Percentiles rank a stretch among this genome's conserved stretches.
Evolutionary conservation across 768 basidiomycete genomes (phyloP).

Genomic region (Lactarius tabidus): DNA sequence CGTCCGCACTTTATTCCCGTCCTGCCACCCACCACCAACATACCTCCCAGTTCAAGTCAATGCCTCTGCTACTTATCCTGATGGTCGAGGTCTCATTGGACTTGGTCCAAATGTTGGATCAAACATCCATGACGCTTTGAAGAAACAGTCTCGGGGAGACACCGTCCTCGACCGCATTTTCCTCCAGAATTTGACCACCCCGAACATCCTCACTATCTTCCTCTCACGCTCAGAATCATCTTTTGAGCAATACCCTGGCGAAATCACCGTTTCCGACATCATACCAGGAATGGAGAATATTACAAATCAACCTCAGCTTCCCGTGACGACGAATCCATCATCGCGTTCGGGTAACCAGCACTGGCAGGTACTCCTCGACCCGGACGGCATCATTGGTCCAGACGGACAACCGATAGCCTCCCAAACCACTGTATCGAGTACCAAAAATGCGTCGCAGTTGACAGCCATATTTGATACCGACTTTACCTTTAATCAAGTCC

Average conservation of each 20-base stretch:
- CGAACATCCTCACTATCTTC: constrained; percentile 60
- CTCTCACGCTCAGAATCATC: constrained; percentile 59
- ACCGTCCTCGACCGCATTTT: constrained; percentile 65
- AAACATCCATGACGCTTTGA: constrained; percentile 37
- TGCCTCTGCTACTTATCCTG: constrained; percentile 32
- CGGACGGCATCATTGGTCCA: constrained; percentile 58
- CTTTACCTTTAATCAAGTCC: constrained; percentile 61
- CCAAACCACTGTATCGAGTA: constrained; percentile 40
- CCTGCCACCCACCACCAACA: constrained; percentile 1
- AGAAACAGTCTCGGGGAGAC: constrained; percentile 40
- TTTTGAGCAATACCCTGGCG: constrained; percentile 48
- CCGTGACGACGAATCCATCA: constrained; percentile 41
- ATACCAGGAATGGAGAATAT: constrained; percentile 48
- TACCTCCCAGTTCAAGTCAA: constrained; percentile 40
- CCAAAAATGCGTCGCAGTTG: constrained; percentile 43
- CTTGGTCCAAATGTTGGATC: constrained; percentile 63
- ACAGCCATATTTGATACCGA: constrained; percentile 69
- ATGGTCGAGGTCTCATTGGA: constrained; percentile 44
- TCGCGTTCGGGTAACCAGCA: constrained; percentile 46
- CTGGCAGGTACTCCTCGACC: constrained; percentile 61
- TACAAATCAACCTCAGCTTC: constrained; percentile 46
- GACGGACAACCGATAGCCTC: constrained; percentile 49
- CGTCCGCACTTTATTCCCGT: constrained; percentile 20
- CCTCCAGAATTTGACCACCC: constrained; percentile 48
- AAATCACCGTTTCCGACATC: constrained; percentile 59